A percentile compares a stretch with the other conserved stretches of the same genome.
Conservation (phyloP, 1,139 yeast species). For the Diutina ranongensis region DNA sequence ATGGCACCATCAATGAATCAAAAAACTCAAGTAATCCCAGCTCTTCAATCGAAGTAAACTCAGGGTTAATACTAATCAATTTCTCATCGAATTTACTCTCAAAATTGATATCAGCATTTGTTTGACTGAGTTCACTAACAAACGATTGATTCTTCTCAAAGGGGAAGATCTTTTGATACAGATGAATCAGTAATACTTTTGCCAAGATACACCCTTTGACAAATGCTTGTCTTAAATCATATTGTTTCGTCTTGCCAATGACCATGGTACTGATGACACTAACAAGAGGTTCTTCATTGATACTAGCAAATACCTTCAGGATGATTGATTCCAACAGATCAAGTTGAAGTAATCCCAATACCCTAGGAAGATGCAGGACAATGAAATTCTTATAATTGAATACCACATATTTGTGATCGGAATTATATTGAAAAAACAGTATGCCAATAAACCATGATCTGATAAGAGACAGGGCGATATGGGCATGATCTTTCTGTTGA, state of each 20-base stretch:
- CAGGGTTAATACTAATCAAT: slow-evolving; percentile 37
- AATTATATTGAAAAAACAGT: neutral
- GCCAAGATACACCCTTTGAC: slow-evolving; percentile 35
- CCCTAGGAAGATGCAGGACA: neutral
- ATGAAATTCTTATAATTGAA: slow-evolving; percentile 1
- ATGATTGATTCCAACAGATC: slow-evolving; percentile 1
- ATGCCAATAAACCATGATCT: neutral
- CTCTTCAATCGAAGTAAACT: slow-evolving; percentile 43
- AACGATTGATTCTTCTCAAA: slow-evolving; percentile 17
- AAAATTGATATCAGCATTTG: slow-evolving; percentile 8
- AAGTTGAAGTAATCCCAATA: neutral
- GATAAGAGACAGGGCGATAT: neutral
- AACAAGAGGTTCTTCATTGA: neutral
- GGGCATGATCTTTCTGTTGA: neutral
- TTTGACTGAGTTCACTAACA: slow-evolving; percentile 8
- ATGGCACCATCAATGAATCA: slow-evolving; percentile 15
- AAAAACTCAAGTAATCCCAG: slow-evolving; percentile 34
- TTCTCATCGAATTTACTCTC: slow-evolving; percentile 17
- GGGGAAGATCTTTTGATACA: slow-evolving; percentile 33
- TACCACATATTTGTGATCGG: neutral
- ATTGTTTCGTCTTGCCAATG: neutral
- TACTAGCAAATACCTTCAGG: neutral
- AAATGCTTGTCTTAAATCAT: slow-evolving; percentile 38
- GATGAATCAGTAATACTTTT: slow-evolving; percentile 26
- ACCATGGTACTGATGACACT: neutral